Percentiles rank a stretch among this genome's conserved stretches.
phyloP scores from a whole-genome alignment of 192 early-diverging fungal genomes.

The Backusella psychrophila region DNA sequence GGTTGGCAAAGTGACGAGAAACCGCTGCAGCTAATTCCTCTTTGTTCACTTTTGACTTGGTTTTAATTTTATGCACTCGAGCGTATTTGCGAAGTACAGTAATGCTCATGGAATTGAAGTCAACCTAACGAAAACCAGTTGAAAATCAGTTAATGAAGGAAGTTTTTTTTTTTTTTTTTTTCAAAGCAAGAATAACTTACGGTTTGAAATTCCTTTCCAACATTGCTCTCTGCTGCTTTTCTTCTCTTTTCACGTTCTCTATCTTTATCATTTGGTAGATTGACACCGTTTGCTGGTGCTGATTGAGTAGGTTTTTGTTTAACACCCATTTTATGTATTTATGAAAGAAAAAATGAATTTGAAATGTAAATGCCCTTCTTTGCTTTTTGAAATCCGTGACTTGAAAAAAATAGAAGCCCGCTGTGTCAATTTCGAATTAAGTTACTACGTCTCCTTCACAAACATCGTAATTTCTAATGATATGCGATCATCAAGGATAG shows the following conservation, averaged over 20 bases:
- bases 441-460: no score
- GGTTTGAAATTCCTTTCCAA: constrained; percentile 25
- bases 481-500: not conserved
- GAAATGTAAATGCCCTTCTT: not conserved
- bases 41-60: constrained; percentile 24
- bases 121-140: constrained; percentile 24
- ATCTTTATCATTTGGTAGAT: constrained; percentile 9
- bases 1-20: constrained; percentile 38
- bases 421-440: not conserved
- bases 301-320: constrained; percentile 21
- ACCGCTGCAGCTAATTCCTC: constrained; percentile 43
- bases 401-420: not conserved
- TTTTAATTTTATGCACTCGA: constrained; percentile 40
- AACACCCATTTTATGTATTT: constrained; percentile 6
- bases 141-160: not conserved
- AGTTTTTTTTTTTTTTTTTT: not conserved
- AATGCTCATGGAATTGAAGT: constrained; percentile 42
- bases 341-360: not conserved
- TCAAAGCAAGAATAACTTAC: not conserved
- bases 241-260: constrained; percentile 25
- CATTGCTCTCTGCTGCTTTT: constrained; percentile 14
- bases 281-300: constrained; percentile 3
- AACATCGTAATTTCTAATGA: not conserved
- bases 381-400: not conserved
- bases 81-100: constrained; percentile 41